Percentiles rank a stretch among this genome's conserved stretches.
Evolutionary conservation across 345 rosid species (phyloP).

Genomic region (Eucalyptus viminalis): DNA sequence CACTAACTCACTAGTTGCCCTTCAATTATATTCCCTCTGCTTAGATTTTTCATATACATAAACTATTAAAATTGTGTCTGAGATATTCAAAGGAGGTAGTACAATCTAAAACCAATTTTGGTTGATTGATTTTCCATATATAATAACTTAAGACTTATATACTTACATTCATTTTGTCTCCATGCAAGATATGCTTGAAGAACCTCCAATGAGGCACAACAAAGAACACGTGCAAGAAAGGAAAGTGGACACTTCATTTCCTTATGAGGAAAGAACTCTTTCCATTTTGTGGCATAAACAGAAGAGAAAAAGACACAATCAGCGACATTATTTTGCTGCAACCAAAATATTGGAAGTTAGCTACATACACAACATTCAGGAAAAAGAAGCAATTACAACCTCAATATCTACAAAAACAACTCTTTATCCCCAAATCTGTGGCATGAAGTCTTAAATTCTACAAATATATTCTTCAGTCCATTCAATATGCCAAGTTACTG

Average conservation of each 20-base stretch:
- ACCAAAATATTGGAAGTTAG: not conserved
- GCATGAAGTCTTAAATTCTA: not conserved
- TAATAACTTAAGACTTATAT: not conserved
- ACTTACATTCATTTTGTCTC: slow-evolving; percentile 87
- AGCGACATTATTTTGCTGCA: slow-evolving; percentile 80
- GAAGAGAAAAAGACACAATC: slow-evolving; percentile 63
- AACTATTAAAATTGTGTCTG: not conserved
- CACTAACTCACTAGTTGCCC: not conserved
- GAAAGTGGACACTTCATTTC: slow-evolving; percentile 57
- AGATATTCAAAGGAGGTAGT: not conserved
- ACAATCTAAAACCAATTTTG: not conserved
- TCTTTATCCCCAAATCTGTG: not conserved
- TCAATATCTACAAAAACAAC: not conserved
- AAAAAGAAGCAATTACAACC: not conserved
- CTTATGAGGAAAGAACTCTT: slow-evolving; percentile 44
- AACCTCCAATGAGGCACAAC: slow-evolving; percentile 67
- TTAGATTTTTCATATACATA: not conserved
- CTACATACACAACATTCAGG: not conserved
- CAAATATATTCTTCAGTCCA: not conserved
- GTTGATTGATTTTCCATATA: not conserved
- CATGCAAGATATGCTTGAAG: slow-evolving; percentile 77
- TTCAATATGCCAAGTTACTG: not conserved
- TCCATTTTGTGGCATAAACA: slow-evolving; percentile 57
- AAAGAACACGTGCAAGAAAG: slow-evolving; percentile 38
- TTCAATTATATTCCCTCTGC: not conserved